Base-by-base conservation (phyloP, 2,329 filamentous ascomycete genomes). In the Cercospora brassicicola region DNA sequence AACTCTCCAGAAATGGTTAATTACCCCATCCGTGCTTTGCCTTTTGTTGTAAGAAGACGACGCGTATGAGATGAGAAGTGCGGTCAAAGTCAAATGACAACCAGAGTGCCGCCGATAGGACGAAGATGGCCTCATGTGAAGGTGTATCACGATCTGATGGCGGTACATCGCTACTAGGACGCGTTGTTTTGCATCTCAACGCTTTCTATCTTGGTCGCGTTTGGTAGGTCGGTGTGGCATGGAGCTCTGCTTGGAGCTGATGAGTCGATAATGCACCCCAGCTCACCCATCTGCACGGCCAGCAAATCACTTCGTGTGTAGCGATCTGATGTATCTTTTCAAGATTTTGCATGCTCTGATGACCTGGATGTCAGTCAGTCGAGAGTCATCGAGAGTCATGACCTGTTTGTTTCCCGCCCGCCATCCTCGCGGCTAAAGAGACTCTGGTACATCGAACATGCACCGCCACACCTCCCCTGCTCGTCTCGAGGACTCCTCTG, bases 341-440 rank as follows among this genome's bases (percentile, higher is more conserved):
- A 36, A 6, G 33, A 36, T 26, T 28, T n/a, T n/a, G n/a, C n/a
- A n/a, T n/a, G 48, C 9, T 11, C 48, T 20, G 48, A 53, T 53
- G 48, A 53, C 48, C 13, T 23, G 48, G 18, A 53, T 3, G 1
- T 7, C 18, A 53, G 48, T 53, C 18, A n/a, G 48, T 53, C 48
- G 23, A 31, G 53, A 56, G 26, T 57, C 26, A 33, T 56, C n/a
- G 53, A 56, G 53, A n/a, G 53, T 57, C 53, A 30, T 57, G 53
- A 57, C 26, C 30, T 28, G 23, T 31, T 2, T 48, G n/a, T n/a
- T n/a, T n/a, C n/a, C n/a, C n/a, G n/a, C n/a, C n/a, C n/a, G n/a
- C n/a, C n/a, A n/a, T n/a, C 9, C 20, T 51, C 45, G 45, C 45
- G 45, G 18, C 45, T 51, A 23, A 51, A 42, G 36, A 42, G 36